Percentiles rank a stretch among this genome's conserved stretches.
phyloP scores from a whole-genome alignment of 352 stramenopile species.

The Phytophthora palmivora region DNA sequence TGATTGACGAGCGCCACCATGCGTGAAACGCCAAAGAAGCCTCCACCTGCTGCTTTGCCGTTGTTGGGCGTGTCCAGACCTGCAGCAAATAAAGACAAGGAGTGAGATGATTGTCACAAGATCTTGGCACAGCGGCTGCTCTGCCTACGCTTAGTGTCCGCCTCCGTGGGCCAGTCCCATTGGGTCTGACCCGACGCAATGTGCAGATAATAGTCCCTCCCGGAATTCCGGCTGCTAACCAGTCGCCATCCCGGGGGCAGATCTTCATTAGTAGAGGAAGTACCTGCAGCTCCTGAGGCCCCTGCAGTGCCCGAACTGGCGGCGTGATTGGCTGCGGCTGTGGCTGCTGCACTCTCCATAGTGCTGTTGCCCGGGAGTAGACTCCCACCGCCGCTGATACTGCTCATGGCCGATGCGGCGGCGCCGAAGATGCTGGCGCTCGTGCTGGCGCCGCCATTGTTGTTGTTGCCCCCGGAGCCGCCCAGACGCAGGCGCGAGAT shows the following conservation, averaged over 20 bases:
- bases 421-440: slow-evolving; percentile 76
- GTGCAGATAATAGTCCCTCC: slow-evolving; percentile 79
- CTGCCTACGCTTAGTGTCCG: slow-evolving; percentile 63
- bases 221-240: slow-evolving; percentile 70
- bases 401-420: slow-evolving; percentile 52
- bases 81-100: slow-evolving; percentile 17
- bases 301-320: slow-evolving; percentile 21
- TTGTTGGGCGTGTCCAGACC: slow-evolving; percentile 40
- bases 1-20: slow-evolving; percentile 76
- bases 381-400: slow-evolving; percentile 54
- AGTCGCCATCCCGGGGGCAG: slow-evolving; percentile 72
- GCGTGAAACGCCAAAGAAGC: slow-evolving; percentile 76
- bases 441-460: slow-evolving; percentile 44
- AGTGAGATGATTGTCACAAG: slow-evolving; percentile 1
- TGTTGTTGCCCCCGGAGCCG: slow-evolving; percentile 42
- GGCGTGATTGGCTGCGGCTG: slow-evolving; percentile 46
- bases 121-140: not conserved
- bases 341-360: slow-evolving; percentile 48
- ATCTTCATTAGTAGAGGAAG: slow-evolving; percentile 32
- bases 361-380: slow-evolving; percentile 50
- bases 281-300: slow-evolving; percentile 39
- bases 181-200: slow-evolving; percentile 69
- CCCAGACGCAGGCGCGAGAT: slow-evolving; percentile 76
- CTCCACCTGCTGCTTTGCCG: slow-evolving; percentile 50
- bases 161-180: slow-evolving; percentile 72